phyloP scores from a whole-genome alignment of 495 filamentous ascomycete genomes.

The Lineolata rhizophorae region DNA sequence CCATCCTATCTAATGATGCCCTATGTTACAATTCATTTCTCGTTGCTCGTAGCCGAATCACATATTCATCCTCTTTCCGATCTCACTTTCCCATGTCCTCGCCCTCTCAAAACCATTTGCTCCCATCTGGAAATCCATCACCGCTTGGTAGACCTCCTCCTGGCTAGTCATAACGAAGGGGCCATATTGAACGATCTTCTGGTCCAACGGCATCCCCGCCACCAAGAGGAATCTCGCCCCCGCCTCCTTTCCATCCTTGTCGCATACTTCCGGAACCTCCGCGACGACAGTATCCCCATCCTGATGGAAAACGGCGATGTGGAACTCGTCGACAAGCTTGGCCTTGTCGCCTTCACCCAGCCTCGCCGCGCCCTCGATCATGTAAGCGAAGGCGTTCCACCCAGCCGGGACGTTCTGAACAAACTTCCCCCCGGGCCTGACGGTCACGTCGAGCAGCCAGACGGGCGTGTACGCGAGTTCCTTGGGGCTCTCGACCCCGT shows the following conservation, averaged over 20 bases:
- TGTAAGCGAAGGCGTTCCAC: conserved; percentile 87
- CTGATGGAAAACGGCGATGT: conserved; percentile 81
- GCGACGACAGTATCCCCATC: conserved; percentile 51
- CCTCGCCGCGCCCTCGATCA: conserved; percentile 41
- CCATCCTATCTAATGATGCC: too few species aligned
- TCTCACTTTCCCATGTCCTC: conserved; percentile 70
- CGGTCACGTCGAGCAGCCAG: conserved; percentile 74
- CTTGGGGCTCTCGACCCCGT: conserved; percentile 66
- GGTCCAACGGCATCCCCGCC: conserved; percentile 69
- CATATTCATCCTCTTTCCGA: conserved; percentile 84
- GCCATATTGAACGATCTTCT: conserved; percentile 88
- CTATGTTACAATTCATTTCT: too few species aligned
- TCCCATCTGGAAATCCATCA: conserved; percentile 67
- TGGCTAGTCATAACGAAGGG: conserved; percentile 73
- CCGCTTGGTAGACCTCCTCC: conserved; percentile 76
- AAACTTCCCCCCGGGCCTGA: conserved; percentile 56
- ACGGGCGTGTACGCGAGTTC: conserved; percentile 91
- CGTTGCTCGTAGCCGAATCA: too few species aligned
- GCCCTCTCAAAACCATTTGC: conserved; percentile 83
- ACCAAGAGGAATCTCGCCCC: conserved; percentile 59
- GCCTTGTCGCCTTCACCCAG: conserved; percentile 39
- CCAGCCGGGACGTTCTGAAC: conserved; percentile 51
- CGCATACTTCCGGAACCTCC: conserved; percentile 44
- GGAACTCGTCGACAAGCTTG: conserved; percentile 40
- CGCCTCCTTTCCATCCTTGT: too few species aligned